Percentiles rank a stretch among this genome's conserved stretches.
These are phyloP conservation scores for Conticribra weissflogii DNA, from an alignment of 108 stramenopile genomes.

Conservation along the genomic window DNA sequence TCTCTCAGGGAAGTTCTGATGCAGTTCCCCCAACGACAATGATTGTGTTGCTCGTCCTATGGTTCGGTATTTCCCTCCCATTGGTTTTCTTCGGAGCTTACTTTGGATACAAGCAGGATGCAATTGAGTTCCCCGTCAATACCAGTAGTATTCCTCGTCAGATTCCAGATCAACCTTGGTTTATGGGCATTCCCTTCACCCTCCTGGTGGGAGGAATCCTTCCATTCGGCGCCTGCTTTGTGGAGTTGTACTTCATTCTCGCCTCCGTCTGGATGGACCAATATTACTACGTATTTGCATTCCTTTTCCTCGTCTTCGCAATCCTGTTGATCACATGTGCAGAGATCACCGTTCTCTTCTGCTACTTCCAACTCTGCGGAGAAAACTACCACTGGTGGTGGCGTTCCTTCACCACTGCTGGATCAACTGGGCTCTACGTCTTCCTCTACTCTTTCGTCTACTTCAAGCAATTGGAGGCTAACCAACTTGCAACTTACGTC, in stretches of 20 bases:
- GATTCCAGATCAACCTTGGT: constrained; percentile 96
- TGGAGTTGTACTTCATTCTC: constrained; percentile 98
- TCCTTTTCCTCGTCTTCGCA: constrained; percentile 93
- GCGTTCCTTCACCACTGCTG: constrained; percentile 92
- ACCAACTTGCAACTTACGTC: constrained; percentile 87
- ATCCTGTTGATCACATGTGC: constrained; percentile 96
- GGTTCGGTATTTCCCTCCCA: constrained; percentile 96
- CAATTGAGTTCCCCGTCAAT: constrained; percentile 94
- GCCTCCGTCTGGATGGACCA: constrained; percentile 95
- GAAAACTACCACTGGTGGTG: constrained; percentile 99
- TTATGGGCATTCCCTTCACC: constrained; percentile 85
- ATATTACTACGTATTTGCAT: constrained; percentile 99
- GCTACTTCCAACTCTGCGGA: constrained; percentile 98
- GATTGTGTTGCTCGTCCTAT: constrained; percentile 88
- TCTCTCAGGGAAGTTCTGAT: constrained; percentile 75
- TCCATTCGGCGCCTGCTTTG: constrained; percentile 97
- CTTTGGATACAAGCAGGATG: constrained; percentile 96
- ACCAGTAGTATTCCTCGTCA: constrained; percentile 90
- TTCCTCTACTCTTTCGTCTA: constrained; percentile 95
- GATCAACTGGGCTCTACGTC: constrained; percentile 94
- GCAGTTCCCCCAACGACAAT: constrained; percentile 95
- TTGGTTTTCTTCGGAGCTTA: constrained; percentile 97
- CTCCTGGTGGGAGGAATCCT: constrained; percentile 94
- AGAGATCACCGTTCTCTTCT: constrained; percentile 96
- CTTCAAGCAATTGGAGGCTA: constrained; percentile 90